These are phyloP conservation scores for Yarrowia sp. DNA, from an alignment of 805 yeast species.

Conservation along the genomic window DNA sequence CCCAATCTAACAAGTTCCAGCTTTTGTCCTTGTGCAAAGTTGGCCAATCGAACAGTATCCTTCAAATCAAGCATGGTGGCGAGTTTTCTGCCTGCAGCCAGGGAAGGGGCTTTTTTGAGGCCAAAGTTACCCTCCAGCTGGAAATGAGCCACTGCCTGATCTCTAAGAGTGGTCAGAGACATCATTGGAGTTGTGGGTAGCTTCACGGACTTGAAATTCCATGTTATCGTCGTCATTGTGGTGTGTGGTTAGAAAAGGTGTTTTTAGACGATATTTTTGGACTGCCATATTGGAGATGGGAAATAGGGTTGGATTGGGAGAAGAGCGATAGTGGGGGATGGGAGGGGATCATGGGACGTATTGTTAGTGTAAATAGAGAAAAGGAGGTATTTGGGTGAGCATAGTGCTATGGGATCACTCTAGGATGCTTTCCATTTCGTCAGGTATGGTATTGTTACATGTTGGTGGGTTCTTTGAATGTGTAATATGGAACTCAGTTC, in stretches of 20 bases:
- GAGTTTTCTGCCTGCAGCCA: constrained; percentile 25
- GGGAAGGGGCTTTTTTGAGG: background rate
- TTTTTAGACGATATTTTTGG: background rate
- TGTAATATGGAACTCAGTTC: background rate
- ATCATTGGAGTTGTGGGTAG: constrained; percentile 14
- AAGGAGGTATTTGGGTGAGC: too few relatives aligned
- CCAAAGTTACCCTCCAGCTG: constrained; percentile 14
- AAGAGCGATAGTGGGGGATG: background rate
- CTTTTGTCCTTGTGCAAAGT: constrained; percentile 30
- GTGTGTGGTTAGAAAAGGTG: background rate
- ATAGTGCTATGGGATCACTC: too few relatives aligned
- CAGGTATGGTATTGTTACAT: too few relatives aligned
- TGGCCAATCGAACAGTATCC: constrained; percentile 29
- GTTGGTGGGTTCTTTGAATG: too few relatives aligned
- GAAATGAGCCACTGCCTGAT: constrained; percentile 13
- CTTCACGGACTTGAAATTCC: constrained; percentile 16
- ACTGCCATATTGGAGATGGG: background rate
- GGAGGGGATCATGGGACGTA: too few relatives aligned
- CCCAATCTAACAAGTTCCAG: constrained; percentile 30
- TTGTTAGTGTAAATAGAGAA: too few relatives aligned
- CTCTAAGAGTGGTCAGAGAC: background rate
- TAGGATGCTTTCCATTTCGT: too few relatives aligned
- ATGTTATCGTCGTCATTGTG: constrained; percentile 15
- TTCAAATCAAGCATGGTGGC: constrained; percentile 27
- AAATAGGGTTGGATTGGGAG: background rate